Evolutionary conservation across 805 yeast species (phyloP).

Genomic region (Grigorovia transvaalensis): DNA sequence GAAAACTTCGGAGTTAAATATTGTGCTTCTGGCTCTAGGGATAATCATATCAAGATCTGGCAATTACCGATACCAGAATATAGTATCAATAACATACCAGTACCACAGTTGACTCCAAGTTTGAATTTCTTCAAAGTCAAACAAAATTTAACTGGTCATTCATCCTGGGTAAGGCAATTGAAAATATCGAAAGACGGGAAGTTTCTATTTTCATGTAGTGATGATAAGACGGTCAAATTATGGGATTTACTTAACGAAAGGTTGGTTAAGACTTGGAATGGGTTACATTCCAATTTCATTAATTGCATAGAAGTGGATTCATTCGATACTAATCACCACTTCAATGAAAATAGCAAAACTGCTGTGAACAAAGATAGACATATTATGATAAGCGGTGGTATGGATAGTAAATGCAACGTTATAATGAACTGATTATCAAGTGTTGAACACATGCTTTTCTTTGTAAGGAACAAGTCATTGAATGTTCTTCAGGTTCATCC

Average conservation of each 20-base stretch:
- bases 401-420: conserved; percentile 16
- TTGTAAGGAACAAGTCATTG: too few species aligned
- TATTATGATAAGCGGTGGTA: conserved; percentile 16
- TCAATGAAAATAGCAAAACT: background rate
- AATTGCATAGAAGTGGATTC: conserved; percentile 36
- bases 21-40: conserved; percentile 72
- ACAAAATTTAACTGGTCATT: conserved; percentile 58
- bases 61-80: conserved; percentile 54
- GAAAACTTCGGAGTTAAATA: conserved; percentile 50
- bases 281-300: conserved; percentile 68
- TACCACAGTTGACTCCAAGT: conserved; percentile 32
- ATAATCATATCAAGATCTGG: conserved; percentile 68
- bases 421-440: conserved; percentile 6
- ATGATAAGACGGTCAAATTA: conserved; percentile 62
- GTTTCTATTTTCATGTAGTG: conserved; percentile 66
- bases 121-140: conserved; percentile 51
- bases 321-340: conserved; percentile 11
- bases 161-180: conserved; percentile 68
- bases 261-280: conserved; percentile 41
- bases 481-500: too few species aligned
- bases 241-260: conserved; percentile 61
- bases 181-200: conserved; percentile 57
- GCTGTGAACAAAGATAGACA: conserved; percentile 8
- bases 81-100: conserved; percentile 44
- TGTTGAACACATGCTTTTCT: too few species aligned